A percentile compares a stretch with the other conserved stretches of the same genome.
Conservation (phyloP, 805 yeast genomes). For the Pichia nanzhaoensis region DNA sequence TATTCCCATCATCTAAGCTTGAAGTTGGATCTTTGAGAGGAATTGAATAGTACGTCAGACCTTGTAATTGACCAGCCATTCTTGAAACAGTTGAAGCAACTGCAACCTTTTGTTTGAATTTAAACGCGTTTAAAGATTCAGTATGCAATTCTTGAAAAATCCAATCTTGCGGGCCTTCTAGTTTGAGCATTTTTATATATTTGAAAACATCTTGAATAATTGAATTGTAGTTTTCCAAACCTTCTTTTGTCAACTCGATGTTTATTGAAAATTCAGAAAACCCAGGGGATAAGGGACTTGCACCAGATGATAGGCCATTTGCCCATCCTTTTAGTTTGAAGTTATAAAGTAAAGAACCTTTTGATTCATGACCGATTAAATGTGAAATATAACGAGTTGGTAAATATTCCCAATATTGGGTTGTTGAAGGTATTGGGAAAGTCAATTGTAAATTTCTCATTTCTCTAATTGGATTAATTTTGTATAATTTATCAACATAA, state of each 20-base stretch:
- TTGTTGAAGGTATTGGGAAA: slow-evolving; percentile 73
- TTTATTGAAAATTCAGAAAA: slow-evolving; percentile 62
- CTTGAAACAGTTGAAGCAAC: slow-evolving; percentile 67
- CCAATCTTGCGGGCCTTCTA: slow-evolving; percentile 67
- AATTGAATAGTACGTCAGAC: slow-evolving; percentile 21
- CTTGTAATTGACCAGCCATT: slow-evolving; percentile 26
- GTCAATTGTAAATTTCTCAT: slow-evolving; percentile 56
- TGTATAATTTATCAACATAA: slow-evolving; percentile 47
- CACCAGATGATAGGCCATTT: slow-evolving; percentile 68
- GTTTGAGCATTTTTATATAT: slow-evolving; percentile 57
- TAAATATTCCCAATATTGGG: slow-evolving; percentile 55
- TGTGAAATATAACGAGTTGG: slow-evolving; percentile 74
- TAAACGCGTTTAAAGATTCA: slow-evolving; percentile 63
- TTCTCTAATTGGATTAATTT: slow-evolving; percentile 81
- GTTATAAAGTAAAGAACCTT: slow-evolving; percentile 70
- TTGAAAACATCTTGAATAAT: slow-evolving; percentile 59
- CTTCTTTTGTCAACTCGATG: slow-evolving; percentile 69
- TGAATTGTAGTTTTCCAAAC: slow-evolving; percentile 56
- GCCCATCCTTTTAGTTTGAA: slow-evolving; percentile 77
- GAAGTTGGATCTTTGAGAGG: slow-evolving; percentile 15
- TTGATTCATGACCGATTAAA: slow-evolving; percentile 86
- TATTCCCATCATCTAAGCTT: slow-evolving; percentile 1
- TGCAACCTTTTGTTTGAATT: slow-evolving; percentile 69
- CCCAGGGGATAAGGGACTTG: slow-evolving; percentile 57
- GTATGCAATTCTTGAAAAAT: slow-evolving; percentile 69